Evolutionary conservation across 2,329 filamentous ascomycete genomes (phyloP), one percentile per base, ranked within the genome.

Genomic region (Lojkania enalia): DNA sequence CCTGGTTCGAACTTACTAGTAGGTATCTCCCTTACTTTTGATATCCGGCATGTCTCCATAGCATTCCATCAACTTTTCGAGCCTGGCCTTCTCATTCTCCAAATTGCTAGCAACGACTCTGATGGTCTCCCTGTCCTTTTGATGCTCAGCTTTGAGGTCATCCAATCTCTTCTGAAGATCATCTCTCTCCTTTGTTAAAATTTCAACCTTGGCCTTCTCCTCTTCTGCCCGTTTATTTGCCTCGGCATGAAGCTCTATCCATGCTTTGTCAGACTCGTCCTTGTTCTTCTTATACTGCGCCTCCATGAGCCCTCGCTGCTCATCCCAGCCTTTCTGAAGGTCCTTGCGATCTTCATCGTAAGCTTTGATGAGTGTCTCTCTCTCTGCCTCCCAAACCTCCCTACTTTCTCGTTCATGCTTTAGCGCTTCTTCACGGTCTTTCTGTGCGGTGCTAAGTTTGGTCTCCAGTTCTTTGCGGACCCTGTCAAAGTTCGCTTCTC

Each of bases 341-440:
- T 71, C 73, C 37, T 77, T 74, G 39, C 75, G 74, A 52, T 81
- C 77, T 49, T 74, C 71, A 40, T 74, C 73, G 64, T 78, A 71
- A 9, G 59, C 56, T 36, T 64, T 67, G 31, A 57, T 60, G 33
- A 73, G 62, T 4, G 50, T 55, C 21, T 69, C 63, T 5, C 66
- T 63, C 42, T 73, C 71, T 44, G 73, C 70, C 33, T 74, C 70
- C 69, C 79, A 79, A 11, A 72, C 71, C 40, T 74, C 67, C 39
- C 73, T 71, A 41, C 66, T 69, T 42, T 76, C 73, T 23, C 74
- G 67, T 52, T 76, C 72, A 33, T 73, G 70, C 51, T 74, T 73
- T 45, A 74, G 72, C 41, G 72, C 59, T 40, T 75, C 60, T 47
- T 75, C 71, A 46, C 76, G 70, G 40, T 71, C 72, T 49, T 76